Conservation (phyloP, 2,329 filamentous ascomycete species). For the Sporothrix variecibatus region DNA sequence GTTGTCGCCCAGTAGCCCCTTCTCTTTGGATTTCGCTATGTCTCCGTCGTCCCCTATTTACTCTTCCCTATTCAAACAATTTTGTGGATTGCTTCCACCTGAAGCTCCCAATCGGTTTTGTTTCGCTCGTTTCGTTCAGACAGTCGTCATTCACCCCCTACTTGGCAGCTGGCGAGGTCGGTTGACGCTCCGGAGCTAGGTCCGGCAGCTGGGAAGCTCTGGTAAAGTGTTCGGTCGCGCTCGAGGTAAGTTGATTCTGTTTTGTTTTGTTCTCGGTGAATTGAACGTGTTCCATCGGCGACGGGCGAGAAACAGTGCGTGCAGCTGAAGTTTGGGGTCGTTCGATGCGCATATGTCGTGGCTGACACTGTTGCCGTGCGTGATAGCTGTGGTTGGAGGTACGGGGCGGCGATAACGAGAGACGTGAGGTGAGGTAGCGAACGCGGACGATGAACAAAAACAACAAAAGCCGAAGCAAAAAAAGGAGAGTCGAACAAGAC, state of each 20-base stretch:
- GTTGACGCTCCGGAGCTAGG: neutral
- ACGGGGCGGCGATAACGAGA: neutral
- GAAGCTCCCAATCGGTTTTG: neutral
- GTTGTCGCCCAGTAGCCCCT: neutral
- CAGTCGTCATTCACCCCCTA: neutral
- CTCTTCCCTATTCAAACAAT: neutral
- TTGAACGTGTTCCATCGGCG: neutral
- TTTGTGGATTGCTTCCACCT: neutral
- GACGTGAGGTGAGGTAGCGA: neutral
- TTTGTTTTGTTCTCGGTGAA: neutral
- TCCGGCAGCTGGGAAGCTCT: neutral
- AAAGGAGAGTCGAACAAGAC: constrained; percentile 6
- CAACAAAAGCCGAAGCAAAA: neutral
- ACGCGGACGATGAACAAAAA: neutral
- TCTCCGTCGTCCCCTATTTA: neutral
- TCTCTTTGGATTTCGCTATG: neutral
- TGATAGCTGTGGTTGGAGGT: neutral
- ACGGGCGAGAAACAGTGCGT: neutral
- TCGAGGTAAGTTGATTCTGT: neutral
- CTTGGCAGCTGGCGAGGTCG: neutral
- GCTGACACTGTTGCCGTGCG: neutral
- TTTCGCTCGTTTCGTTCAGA: neutral
- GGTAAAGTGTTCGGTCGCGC: neutral
- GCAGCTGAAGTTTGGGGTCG: neutral
- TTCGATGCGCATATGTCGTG: neutral